These are phyloP conservation scores for Crithidia acanthocephali DNA, from an alignment of 208 protist genomes.

Conservation along the genomic window DNA sequence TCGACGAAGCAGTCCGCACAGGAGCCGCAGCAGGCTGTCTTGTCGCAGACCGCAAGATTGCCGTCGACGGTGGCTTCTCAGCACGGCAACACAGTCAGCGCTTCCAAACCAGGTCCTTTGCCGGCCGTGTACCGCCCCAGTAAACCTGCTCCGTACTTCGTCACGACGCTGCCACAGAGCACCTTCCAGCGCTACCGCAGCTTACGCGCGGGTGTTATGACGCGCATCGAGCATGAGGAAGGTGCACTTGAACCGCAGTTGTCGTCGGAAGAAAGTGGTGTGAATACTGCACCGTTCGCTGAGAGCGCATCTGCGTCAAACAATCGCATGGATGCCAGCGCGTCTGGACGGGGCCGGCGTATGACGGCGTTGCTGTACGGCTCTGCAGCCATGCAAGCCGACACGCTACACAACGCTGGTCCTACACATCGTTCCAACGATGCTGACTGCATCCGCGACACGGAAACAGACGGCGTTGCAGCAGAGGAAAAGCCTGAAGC, in stretches of 20 bases:
- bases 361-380: conserved; percentile 27
- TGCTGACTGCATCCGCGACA: background rate
- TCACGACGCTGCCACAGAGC: conserved; percentile 29
- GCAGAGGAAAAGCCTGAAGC: background rate
- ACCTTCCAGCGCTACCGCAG: conserved; percentile 24
- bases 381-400: background rate
- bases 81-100: background rate
- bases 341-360: background rate
- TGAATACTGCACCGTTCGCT: background rate
- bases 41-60: background rate
- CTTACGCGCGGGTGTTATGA: conserved; percentile 20
- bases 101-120: background rate
- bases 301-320: background rate
- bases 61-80: background rate
- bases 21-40: too few relatives aligned
- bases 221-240: conserved; percentile 25
- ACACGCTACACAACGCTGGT: background rate
- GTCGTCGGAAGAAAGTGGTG: background rate
- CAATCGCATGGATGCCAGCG: background rate
- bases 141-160: conserved; percentile 28
- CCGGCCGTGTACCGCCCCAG: conserved; percentile 14
- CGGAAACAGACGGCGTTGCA: background rate
- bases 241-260: background rate
- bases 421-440: background rate
- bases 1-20: too few relatives aligned